A percentile compares a stretch with the other conserved stretches of the same genome.
Conservation (phyloP, 2,329 filamentous ascomycete genomes). For the Graphilbum sp. region DNA sequence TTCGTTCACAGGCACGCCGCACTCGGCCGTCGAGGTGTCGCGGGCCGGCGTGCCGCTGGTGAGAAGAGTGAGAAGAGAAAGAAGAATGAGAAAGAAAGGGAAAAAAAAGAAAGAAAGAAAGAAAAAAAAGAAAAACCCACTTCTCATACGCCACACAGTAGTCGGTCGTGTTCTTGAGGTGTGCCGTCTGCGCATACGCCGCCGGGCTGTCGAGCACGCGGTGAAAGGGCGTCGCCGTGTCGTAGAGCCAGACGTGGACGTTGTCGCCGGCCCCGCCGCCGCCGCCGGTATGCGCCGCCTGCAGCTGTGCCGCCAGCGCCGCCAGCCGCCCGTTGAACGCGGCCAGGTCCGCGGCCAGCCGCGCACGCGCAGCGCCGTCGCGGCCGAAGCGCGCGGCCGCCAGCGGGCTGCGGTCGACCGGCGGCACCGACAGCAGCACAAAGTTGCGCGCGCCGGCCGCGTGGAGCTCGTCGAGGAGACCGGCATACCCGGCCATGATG, state of each 20-base stretch:
- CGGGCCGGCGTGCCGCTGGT: conserved; percentile 26
- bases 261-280: too few relatives aligned
- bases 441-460: conserved; percentile 39
- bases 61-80: neutral
- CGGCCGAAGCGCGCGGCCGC: conserved; percentile 14
- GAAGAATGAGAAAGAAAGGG: too few relatives aligned
- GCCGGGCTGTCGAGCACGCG: conserved; percentile 23
- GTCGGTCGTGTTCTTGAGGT: conserved; percentile 35
- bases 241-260: conserved; percentile 16
- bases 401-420: conserved; percentile 22
- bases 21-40: conserved; percentile 25
- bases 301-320: neutral
- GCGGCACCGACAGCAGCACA: conserved; percentile 41
- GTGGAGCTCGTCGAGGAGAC: conserved; percentile 29
- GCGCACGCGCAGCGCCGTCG: conserved; percentile 11
- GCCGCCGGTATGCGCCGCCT: conserved; percentile 1
- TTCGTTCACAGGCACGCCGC: conserved; percentile 38
- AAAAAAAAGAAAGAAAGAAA: neutral
- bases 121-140: conserved; percentile 17
- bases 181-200: conserved; percentile 28
- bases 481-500: conserved; percentile 27
- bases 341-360: conserved; percentile 12
- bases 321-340: conserved; percentile 6
- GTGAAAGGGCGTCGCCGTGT: conserved; percentile 25
- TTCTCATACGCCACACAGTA: conserved; percentile 39